Percentiles rank a stretch among this genome's conserved stretches.
These are phyloP conservation scores for Calophaca sinica DNA, from an alignment of 306 rosid genomes.

Conservation along the genomic window DNA sequence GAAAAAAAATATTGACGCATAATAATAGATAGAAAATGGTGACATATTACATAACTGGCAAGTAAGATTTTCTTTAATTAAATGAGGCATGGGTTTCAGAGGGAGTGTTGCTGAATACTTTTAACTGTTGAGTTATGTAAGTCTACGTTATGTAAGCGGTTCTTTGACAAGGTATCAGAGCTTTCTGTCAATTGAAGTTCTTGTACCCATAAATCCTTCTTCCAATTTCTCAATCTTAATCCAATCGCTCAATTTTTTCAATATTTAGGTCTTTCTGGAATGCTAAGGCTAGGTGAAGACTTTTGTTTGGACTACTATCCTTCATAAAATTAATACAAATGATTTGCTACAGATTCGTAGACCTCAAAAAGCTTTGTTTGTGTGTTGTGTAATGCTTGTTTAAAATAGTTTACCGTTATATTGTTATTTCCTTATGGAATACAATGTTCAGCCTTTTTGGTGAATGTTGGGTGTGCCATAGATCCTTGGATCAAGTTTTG, in stretches of 20 bases:
- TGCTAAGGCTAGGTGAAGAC: neutral
- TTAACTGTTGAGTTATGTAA: neutral
- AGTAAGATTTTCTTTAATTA: conserved; percentile 1
- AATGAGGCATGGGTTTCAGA: conserved; percentile 19
- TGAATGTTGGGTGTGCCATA: neutral
- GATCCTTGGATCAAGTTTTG: conserved; percentile 12
- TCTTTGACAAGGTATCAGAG: too few relatives aligned
- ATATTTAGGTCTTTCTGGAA: conserved; percentile 18
- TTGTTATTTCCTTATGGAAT: too few relatives aligned
- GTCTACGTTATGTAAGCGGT: too few relatives aligned
- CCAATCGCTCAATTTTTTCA: neutral
- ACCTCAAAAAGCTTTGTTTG: neutral
- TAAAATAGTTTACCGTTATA: neutral
- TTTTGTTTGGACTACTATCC: conserved; percentile 16
- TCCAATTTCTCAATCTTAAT: conserved; percentile 11
- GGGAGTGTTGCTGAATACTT: neutral
- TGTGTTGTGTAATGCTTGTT: neutral
- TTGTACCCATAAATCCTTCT: conserved; percentile 12
- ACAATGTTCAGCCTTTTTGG: too few relatives aligned
- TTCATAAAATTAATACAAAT: neutral
- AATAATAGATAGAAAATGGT: conserved; percentile 24
- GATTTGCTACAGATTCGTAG: neutral
- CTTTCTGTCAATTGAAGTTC: neutral
- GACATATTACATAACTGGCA: conserved; percentile 11
- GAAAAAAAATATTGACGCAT: neutral